Percentiles rank a stretch among this genome's conserved stretches.
phyloP scores from a whole-genome alignment of 306 rosid species.

The Hippophae rhamnoides region DNA sequence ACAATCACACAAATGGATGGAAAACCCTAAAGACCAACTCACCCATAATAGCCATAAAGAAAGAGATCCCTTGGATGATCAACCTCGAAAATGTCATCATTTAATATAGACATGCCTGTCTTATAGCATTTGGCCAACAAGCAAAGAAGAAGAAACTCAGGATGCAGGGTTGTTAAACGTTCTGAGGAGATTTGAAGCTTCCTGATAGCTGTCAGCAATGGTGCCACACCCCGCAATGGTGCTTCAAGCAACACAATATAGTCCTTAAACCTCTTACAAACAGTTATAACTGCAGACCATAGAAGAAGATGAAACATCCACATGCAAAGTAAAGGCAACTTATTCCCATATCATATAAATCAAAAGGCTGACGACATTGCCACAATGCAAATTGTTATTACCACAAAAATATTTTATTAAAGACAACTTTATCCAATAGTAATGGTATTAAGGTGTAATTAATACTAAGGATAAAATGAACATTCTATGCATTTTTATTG shows the following conservation, averaged over 20 bases:
- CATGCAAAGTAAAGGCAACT: background rate
- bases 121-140: slow-evolving; percentile 75
- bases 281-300: slow-evolving; percentile 47
- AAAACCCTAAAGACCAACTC: slow-evolving; percentile 19
- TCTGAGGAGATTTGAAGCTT: slow-evolving; percentile 63
- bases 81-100: slow-evolving; percentile 62
- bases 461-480: too few species aligned
- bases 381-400: too few species aligned
- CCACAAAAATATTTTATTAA: too few species aligned
- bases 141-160: slow-evolving; percentile 83
- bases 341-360: background rate
- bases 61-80: slow-evolving; percentile 86
- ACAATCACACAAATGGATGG: background rate
- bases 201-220: slow-evolving; percentile 57
- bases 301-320: slow-evolving; percentile 10
- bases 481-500: too few species aligned
- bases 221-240: slow-evolving; percentile 85
- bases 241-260: slow-evolving; percentile 58
- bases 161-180: slow-evolving; percentile 70
- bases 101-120: slow-evolving; percentile 67
- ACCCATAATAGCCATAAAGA: slow-evolving; percentile 96
- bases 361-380: background rate
- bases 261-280: slow-evolving; percentile 75
- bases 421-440: too few species aligned
- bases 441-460: too few species aligned